Conservation (phyloP, 2,329 filamentous ascomycete species). For the Xylariaceae sp. region DNA sequence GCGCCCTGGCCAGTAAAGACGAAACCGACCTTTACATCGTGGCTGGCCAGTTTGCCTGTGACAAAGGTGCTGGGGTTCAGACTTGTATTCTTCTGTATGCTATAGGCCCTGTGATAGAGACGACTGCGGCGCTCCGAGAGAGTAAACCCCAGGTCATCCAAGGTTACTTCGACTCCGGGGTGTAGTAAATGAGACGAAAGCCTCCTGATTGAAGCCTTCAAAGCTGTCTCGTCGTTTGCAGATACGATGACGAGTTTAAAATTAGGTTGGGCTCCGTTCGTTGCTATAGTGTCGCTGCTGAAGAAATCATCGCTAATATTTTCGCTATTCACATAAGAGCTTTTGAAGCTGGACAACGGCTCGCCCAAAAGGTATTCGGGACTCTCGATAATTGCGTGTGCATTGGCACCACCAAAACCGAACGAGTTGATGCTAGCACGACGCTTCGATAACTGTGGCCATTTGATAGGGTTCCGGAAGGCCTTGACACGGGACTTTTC, state of each 20-base stretch:
- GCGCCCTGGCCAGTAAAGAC: slow-evolving; percentile 24
- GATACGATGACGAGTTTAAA: not conserved
- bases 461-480: not conserved
- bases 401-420: slow-evolving; percentile 17
- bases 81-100: not conserved
- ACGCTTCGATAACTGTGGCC: not conserved
- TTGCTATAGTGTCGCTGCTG: not conserved
- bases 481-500: not conserved
- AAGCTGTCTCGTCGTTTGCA: slow-evolving; percentile 4
- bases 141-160: slow-evolving; percentile 13
- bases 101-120: slow-evolving; percentile 3
- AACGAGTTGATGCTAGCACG: slow-evolving; percentile 20
- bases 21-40: not conserved
- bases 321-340: not conserved
- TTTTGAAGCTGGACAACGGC: not conserved
- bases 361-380: not conserved
- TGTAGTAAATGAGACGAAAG: slow-evolving; percentile 8
- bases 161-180: not conserved
- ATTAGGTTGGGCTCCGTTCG: not conserved
- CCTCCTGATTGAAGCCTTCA: not conserved
- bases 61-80: not conserved
- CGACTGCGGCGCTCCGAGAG: slow-evolving; percentile 14
- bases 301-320: not conserved
- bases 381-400: slow-evolving; percentile 13
- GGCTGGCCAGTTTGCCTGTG: not conserved